Percentiles rank a stretch among this genome's conserved stretches.
phyloP scores from a whole-genome alignment of 1,284 basidiomycete species.

The Heliocybe sulcata region DNA sequence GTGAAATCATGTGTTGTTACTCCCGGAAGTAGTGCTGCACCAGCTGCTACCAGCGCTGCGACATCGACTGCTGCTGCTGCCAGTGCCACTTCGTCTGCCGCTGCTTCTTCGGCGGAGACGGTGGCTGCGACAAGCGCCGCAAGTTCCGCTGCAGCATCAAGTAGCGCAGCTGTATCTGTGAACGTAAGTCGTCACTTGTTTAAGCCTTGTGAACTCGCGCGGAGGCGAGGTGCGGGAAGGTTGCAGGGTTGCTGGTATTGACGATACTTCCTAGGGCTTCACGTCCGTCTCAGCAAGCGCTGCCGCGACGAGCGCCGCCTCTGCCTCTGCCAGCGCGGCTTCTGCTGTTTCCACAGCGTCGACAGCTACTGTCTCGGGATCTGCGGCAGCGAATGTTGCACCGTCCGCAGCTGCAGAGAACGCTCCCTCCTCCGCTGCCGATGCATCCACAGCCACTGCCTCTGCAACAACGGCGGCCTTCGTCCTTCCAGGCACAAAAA shows the following conservation, averaged over 20 bases:
- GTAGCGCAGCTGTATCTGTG: conserved; percentile 7
- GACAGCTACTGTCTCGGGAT: conserved; percentile 13
- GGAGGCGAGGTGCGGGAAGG: not conserved
- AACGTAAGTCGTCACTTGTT: conserved; percentile 11
- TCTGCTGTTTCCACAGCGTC: conserved; percentile 8
- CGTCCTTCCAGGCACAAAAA: conserved; percentile 58
- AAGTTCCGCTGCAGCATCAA: conserved; percentile 7
- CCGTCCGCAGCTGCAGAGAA: conserved; percentile 9
- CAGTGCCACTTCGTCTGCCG: conserved; percentile 7
- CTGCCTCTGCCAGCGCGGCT: conserved; percentile 7
- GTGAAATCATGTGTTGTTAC: conserved; percentile 48
- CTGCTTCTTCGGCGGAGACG: conserved; percentile 4
- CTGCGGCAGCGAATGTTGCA: conserved; percentile 4
- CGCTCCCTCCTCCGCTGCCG: conserved; percentile 14
- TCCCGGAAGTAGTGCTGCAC: conserved; percentile 11
- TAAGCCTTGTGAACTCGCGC: not conserved
- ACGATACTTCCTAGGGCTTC: conserved; percentile 7
- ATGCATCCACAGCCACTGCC: conserved; percentile 7
- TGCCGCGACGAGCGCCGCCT: conserved; percentile 8
- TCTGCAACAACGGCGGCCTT: conserved; percentile 35
- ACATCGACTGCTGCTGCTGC: conserved; percentile 12
- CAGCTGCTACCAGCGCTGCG: conserved; percentile 7
- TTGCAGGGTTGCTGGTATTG: not conserved
- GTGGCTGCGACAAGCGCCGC: conserved; percentile 12
- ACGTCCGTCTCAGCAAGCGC: conserved; percentile 7